Percentiles rank a stretch among this genome's conserved stretches.
Conservation (phyloP, 73 alveolate species). For the Stentor roeselii region DNA sequence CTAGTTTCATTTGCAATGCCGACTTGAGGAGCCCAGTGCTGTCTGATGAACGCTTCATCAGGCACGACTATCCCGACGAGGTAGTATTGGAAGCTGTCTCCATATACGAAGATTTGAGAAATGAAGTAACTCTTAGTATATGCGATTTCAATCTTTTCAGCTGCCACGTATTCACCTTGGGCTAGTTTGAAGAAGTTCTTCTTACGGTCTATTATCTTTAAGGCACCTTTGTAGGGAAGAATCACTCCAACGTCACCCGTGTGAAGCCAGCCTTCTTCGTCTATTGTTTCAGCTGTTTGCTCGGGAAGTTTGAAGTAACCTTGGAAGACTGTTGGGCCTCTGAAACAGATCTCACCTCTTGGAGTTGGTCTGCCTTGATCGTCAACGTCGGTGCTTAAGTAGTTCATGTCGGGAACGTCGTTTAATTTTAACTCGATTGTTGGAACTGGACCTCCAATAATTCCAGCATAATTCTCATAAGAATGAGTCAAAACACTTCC, state of each 20-base stretch:
- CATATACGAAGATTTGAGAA: constrained; percentile 86
- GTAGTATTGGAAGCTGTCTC: constrained; percentile 81
- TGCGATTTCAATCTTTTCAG: constrained; percentile 90
- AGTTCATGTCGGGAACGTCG: constrained; percentile 84
- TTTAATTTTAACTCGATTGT: constrained; percentile 63
- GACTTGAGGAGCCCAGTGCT: constrained; percentile 42
- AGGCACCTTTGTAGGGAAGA: constrained; percentile 56
- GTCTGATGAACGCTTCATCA: constrained; percentile 46
- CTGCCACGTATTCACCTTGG: constrained; percentile 96
- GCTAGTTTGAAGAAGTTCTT: constrained; percentile 92
- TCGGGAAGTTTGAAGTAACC: constrained; percentile 76
- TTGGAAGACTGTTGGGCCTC: constrained; percentile 74
- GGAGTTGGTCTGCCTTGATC: constrained; percentile 71
- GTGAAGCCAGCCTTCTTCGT: constrained; percentile 95
- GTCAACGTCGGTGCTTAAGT: constrained; percentile 60
- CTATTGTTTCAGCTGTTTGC: constrained; percentile 68
- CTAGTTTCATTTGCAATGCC: constrained; percentile 35
- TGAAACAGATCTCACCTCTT: constrained; percentile 86
- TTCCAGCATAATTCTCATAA: constrained; percentile 69
- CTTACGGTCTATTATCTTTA: constrained; percentile 83
- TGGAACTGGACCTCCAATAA: constrained; percentile 77
- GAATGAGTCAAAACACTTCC: constrained; percentile 40
- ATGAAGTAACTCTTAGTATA: constrained; percentile 63
- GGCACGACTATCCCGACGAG: constrained; percentile 88
- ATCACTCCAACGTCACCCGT: constrained; percentile 91